These are phyloP conservation scores for Phialophora macrospora DNA, from an alignment of 2,329 filamentous ascomycete species.

Conservation along the genomic window DNA sequence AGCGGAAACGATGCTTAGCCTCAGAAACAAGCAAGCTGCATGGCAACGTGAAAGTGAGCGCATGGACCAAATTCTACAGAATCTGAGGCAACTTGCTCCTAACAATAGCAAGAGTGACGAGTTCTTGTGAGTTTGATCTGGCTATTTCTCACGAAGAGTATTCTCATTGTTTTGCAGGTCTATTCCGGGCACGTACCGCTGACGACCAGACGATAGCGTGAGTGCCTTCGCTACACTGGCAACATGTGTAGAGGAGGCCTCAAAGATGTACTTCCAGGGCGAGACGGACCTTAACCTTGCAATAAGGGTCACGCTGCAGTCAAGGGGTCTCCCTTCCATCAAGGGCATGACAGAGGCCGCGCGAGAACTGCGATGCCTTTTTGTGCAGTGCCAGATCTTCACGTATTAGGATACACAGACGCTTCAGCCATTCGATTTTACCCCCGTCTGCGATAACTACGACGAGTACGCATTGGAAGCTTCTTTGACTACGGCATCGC, in stretches of 20 bases:
- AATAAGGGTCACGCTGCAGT: not conserved
- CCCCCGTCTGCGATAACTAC: slow-evolving; percentile 55
- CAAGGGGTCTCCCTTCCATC: slow-evolving; percentile 40
- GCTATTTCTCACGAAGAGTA: slow-evolving; percentile 11
- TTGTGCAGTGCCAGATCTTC: too few species aligned
- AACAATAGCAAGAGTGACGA: slow-evolving; percentile 55
- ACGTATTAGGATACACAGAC: too few species aligned
- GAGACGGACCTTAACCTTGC: slow-evolving; percentile 39
- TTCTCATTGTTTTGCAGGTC: slow-evolving; percentile 21
- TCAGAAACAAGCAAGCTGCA: slow-evolving; percentile 55
- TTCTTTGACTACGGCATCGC: slow-evolving; percentile 62
- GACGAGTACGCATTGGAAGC: slow-evolving; percentile 54
- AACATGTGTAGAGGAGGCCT: slow-evolving; percentile 58
- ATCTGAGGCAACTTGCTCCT: slow-evolving; percentile 54
- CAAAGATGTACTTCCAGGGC: slow-evolving; percentile 58
- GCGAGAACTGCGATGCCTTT: too few species aligned
- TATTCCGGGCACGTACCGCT: slow-evolving; percentile 19
- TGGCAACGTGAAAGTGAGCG: slow-evolving; percentile 58
- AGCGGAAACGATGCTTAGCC: slow-evolving; percentile 40
- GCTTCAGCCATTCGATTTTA: slow-evolving; percentile 64
- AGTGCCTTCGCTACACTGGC: slow-evolving; percentile 59
- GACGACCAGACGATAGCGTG: slow-evolving; percentile 47
- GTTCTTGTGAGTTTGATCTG: slow-evolving; percentile 55
- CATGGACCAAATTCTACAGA: slow-evolving; percentile 57
- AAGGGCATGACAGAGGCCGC: slow-evolving; percentile 58